phyloP scores from a whole-genome alignment of 805 yeast genomes.

The Brettanomyces custersianus region DNA sequence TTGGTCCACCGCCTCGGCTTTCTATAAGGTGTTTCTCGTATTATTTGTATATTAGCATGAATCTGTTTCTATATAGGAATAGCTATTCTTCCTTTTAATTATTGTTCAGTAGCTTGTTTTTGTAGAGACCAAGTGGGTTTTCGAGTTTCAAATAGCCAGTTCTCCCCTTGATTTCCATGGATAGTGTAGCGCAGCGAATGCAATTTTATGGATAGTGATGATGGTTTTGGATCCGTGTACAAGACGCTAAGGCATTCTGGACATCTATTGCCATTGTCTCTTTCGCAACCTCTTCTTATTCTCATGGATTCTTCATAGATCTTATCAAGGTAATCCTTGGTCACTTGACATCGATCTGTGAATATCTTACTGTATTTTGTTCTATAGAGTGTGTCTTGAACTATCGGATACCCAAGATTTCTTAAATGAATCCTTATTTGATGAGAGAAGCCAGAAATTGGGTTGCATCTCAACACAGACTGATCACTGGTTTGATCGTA shows the following conservation, averaged over 20 bases:
- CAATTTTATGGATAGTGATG: constrained; percentile 30
- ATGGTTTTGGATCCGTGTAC: constrained; percentile 20
- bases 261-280: constrained; percentile 17
- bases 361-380: constrained; percentile 8
- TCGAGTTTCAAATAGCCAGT: not conserved
- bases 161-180: not conserved
- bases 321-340: constrained; percentile 4
- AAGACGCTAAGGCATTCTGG: constrained; percentile 22
- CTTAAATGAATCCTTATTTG: constrained; percentile 47
- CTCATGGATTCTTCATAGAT: constrained; percentile 9
- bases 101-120: not conserved
- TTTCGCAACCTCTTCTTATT: constrained; percentile 12
- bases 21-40: too few species aligned
- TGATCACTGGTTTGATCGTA: constrained; percentile 22
- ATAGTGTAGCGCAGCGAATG: constrained; percentile 33
- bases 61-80: constrained; percentile 2
- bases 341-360: constrained; percentile 3
- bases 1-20: too few species aligned
- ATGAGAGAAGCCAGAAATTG: constrained; percentile 43
- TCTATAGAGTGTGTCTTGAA: constrained; percentile 23
- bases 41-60: constrained; percentile 5
- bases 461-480: constrained; percentile 35
- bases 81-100: not conserved
- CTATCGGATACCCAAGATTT: constrained; percentile 30
- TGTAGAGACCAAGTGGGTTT: not conserved